Percentiles rank a stretch among this genome's conserved stretches.
These are phyloP conservation scores for Apiospora aurea DNA, from an alignment of 2,329 filamentous ascomycete species.

Conservation along the genomic window DNA sequence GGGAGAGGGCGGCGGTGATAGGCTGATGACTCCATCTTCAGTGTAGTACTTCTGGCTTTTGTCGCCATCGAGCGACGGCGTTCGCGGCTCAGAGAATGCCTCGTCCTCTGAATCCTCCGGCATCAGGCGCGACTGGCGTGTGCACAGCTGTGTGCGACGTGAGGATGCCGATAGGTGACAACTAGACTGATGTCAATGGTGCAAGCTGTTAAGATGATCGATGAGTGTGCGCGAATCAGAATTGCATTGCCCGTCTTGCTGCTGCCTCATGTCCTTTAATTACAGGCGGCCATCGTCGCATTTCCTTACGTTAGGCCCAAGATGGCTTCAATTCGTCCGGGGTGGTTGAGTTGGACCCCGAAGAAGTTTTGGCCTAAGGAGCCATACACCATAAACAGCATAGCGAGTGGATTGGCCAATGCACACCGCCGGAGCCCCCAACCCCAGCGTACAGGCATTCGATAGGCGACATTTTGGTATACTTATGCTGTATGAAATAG, in stretches of 20 bases:
- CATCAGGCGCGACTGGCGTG: constrained; percentile 13
- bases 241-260: not conserved
- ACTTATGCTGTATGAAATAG: not conserved
- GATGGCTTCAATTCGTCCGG: constrained; percentile 7
- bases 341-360: not conserved
- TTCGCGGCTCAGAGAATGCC: not conserved
- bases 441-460: not conserved
- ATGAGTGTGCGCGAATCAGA: not conserved
- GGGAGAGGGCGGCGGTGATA: constrained; percentile 18
- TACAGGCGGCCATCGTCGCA: constrained; percentile 1
- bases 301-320: not conserved
- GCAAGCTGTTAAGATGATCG: not conserved
- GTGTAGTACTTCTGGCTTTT: not conserved
- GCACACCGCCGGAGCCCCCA: constrained; percentile 9
- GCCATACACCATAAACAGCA: not conserved
- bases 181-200: not conserved
- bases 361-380: not conserved
- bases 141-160: not conserved
- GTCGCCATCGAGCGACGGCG: constrained; percentile 5
- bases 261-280: not conserved
- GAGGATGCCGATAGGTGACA: not conserved
- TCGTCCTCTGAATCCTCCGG: constrained; percentile 18
- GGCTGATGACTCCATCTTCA: constrained; percentile 3
- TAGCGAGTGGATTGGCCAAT: constrained; percentile 6
- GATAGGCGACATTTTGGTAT: not conserved